Conservation (phyloP, 1,284 basidiomycete genomes). For the Cutaneotrichosporon sp. region DNA sequence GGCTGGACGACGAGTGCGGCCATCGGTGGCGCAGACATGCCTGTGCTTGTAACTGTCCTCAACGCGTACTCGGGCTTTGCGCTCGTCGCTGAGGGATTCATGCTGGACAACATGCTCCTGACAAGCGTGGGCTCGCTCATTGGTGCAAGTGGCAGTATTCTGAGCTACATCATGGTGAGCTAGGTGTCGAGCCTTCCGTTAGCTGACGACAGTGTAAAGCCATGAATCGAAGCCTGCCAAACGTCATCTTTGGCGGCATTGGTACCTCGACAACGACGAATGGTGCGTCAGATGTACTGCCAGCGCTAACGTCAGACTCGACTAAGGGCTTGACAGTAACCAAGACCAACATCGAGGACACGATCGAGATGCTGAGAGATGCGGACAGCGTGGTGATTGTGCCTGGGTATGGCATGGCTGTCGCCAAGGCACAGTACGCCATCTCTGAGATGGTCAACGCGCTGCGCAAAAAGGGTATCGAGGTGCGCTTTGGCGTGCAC, state of each 20-base stretch:
- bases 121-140: conserved; percentile 75
- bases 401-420: conserved; percentile 81
- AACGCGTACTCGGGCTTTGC: conserved; percentile 87
- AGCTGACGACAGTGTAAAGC: conserved; percentile 62
- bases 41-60: conserved; percentile 78
- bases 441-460: conserved; percentile 72
- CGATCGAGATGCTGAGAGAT: conserved; percentile 66
- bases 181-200: too few species aligned
- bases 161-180: conserved; percentile 79
- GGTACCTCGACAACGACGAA: conserved; percentile 53
- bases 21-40: conserved; percentile 85
- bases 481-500: conserved; percentile 54
- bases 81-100: conserved; percentile 85
- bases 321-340: conserved; percentile 69
- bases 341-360: conserved; percentile 68
- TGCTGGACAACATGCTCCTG: conserved; percentile 75
- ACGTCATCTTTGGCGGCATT: conserved; percentile 58
- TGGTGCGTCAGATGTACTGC: conserved; percentile 10
- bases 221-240: conserved; percentile 57
- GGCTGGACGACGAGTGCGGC: conserved; percentile 73
- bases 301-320: conserved; percentile 50
- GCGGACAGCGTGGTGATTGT: conserved; percentile 79
- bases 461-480: conserved; percentile 64
- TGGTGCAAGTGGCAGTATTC: conserved; percentile 78
- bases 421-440: conserved; percentile 79